Evolutionary conservation across 1,284 basidiomycete species (phyloP).

Genomic region (Exobasidium cylindrosporum): DNA sequence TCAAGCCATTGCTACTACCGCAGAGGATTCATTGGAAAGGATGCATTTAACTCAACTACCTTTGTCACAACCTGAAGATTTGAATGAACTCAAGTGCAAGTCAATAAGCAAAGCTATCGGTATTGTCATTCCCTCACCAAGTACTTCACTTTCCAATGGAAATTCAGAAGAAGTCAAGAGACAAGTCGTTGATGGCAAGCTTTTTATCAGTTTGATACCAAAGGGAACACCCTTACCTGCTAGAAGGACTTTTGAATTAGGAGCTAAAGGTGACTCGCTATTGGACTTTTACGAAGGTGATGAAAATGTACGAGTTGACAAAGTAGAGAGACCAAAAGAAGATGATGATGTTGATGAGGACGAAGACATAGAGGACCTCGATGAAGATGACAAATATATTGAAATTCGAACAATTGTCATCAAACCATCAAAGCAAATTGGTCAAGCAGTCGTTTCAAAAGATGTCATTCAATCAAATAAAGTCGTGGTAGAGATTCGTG

Average conservation of each 20-base stretch:
- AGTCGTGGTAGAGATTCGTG: conserved; percentile 14
- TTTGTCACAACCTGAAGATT: conserved; percentile 57
- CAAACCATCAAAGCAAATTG: conserved; percentile 9
- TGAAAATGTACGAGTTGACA: conserved; percentile 7
- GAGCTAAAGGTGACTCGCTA: conserved; percentile 13
- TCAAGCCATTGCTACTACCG: conserved; percentile 49
- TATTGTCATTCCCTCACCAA: conserved; percentile 69
- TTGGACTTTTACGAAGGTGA: conserved; percentile 1
- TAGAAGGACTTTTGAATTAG: conserved; percentile 67
- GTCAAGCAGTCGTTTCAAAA: conserved; percentile 6
- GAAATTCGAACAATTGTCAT: conserved; percentile 7
- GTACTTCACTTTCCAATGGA: conserved; percentile 18
- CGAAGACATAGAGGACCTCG: conserved; percentile 6
- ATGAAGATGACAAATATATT: conserved; percentile 11
- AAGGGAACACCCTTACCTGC: conserved; percentile 66
- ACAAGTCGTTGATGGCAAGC: conserved; percentile 59
- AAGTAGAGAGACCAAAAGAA: conserved; percentile 9
- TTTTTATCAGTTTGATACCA: conserved; percentile 55
- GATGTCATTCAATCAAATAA: conserved; percentile 2
- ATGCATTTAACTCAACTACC: conserved; percentile 34
- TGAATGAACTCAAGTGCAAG: conserved; percentile 26
- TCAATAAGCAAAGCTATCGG: conserved; percentile 65
- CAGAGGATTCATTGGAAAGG: conserved; percentile 32
- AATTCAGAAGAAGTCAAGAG: conserved; percentile 42
- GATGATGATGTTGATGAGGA: conserved; percentile 5